phyloP scores from a whole-genome alignment of 1,284 basidiomycete genomes.

The Leucoagaricus sp. region DNA sequence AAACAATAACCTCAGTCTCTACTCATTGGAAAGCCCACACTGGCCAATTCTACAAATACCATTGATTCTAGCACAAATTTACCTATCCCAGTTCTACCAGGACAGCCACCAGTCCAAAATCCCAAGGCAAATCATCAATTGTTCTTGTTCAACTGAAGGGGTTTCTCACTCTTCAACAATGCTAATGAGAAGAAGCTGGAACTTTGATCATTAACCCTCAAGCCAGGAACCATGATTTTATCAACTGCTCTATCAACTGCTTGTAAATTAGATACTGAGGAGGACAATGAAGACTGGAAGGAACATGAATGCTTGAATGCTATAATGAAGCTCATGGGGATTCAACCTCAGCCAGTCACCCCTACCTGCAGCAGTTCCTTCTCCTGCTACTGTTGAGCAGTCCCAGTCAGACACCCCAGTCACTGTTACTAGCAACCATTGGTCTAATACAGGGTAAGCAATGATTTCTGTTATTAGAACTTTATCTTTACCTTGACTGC shows the following conservation, averaged over 20 bases:
- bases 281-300: slow-evolving; percentile 86
- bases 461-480: no score
- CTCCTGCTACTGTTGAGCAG: slow-evolving; percentile 19
- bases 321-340: slow-evolving; percentile 91
- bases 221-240: no score
- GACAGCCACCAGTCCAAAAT: slow-evolving; percentile 32
- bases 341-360: slow-evolving; percentile 57
- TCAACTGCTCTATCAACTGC: slow-evolving; percentile 51
- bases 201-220: slow-evolving; percentile 73
- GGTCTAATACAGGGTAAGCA: no score
- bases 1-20: slow-evolving; percentile 64
- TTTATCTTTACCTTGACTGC: no score
- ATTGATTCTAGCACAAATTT: slow-evolving; percentile 33
- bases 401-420: slow-evolving; percentile 33
- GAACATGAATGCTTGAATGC: slow-evolving; percentile 86
- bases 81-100: slow-evolving; percentile 29
- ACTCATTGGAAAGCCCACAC: slow-evolving; percentile 47
- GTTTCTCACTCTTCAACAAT: slow-evolving; percentile 65
- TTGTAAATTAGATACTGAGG: slow-evolving; percentile 76
- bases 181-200: slow-evolving; percentile 58
- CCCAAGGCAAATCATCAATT: slow-evolving; percentile 65
- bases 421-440: slow-evolving; percentile 36
- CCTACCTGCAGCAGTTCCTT: slow-evolving; percentile 33
- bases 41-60: slow-evolving; percentile 35
- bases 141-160: slow-evolving; percentile 80